phyloP scores from a whole-genome alignment of 441 rosid genomes.

The Adansonia rubrostipa region DNA sequence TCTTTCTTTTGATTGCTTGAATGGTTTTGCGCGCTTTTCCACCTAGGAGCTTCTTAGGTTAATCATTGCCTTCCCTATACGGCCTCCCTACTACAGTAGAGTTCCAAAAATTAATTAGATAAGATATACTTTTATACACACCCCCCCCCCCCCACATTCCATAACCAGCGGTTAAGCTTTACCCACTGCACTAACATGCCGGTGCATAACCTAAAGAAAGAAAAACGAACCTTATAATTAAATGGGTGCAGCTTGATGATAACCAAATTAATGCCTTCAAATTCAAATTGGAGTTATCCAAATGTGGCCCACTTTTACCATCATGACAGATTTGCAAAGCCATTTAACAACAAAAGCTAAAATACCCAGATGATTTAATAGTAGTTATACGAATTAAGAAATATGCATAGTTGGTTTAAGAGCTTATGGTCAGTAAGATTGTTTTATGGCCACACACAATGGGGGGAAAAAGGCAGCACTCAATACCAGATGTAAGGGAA shows the following conservation, averaged over 20 bases:
- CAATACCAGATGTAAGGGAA: not conserved
- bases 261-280: no score
- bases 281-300: no score
- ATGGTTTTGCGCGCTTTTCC: constrained; percentile 3
- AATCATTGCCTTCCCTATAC: constrained; percentile 16
- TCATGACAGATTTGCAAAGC: no score
- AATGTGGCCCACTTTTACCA: no score
- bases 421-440: not conserved
- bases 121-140: not conserved
- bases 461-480: not conserved
- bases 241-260: not conserved
- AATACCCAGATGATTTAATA: no score
- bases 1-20: not conserved
- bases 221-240: not conserved
- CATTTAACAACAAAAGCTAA: no score
- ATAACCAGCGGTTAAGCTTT: constrained; percentile 8
- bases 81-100: not conserved
- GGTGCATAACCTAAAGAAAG: not conserved
- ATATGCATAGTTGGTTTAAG: no score
- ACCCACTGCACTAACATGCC: constrained; percentile 5
- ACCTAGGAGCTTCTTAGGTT: not conserved
- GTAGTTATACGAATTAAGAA: no score
- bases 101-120: not conserved
- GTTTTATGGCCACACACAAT: not conserved
- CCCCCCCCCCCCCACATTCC: not conserved